These are phyloP conservation scores for Tuber umbilicatum DNA, from an alignment of 495 filamentous ascomycete genomes.

Conservation along the genomic window DNA sequence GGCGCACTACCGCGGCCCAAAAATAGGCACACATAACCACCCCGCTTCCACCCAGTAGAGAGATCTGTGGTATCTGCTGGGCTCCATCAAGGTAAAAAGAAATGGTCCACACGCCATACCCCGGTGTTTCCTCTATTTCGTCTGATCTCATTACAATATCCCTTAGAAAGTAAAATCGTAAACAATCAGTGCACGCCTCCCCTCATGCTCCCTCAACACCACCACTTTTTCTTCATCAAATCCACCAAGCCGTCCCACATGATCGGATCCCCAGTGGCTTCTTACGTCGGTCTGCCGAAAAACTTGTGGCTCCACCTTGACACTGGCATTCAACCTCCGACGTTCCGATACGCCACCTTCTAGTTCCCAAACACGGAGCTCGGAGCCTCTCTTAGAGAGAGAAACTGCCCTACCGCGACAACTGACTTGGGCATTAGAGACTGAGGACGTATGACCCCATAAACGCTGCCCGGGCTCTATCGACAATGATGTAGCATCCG, in stretches of 20 bases:
- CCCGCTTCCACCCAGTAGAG: background rate
- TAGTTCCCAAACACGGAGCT: slow-evolving; percentile 90
- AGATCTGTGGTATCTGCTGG: slow-evolving; percentile 10
- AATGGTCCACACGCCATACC: slow-evolving; percentile 23
- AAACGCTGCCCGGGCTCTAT: slow-evolving; percentile 71
- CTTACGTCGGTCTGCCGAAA: slow-evolving; percentile 19
- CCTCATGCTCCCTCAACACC: slow-evolving; percentile 65
- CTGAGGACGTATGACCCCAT: slow-evolving; percentile 91
- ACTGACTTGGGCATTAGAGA: slow-evolving; percentile 78
- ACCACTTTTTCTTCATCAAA: slow-evolving; percentile 95
- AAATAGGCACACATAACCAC: slow-evolving; percentile 27
- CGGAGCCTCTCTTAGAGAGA: slow-evolving; percentile 71
- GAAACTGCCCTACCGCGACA: slow-evolving; percentile 85
- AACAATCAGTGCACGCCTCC: slow-evolving; percentile 68
- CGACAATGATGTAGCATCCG: slow-evolving; percentile 57
- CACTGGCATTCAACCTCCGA: slow-evolving; percentile 24
- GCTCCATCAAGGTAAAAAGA: slow-evolving; percentile 15
- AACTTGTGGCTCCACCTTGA: slow-evolving; percentile 23
- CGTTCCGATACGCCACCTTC: slow-evolving; percentile 58
- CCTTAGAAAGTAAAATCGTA: slow-evolving; percentile 69
- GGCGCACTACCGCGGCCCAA: slow-evolving; percentile 21
- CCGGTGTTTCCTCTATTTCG: slow-evolving; percentile 18
- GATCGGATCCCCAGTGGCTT: slow-evolving; percentile 43
- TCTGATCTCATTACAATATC: slow-evolving; percentile 12
- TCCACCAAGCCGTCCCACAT: slow-evolving; percentile 60